Base-by-base conservation (phyloP, 2,329 filamentous ascomycete genomes). In the Clarireedia hainanense region DNA sequence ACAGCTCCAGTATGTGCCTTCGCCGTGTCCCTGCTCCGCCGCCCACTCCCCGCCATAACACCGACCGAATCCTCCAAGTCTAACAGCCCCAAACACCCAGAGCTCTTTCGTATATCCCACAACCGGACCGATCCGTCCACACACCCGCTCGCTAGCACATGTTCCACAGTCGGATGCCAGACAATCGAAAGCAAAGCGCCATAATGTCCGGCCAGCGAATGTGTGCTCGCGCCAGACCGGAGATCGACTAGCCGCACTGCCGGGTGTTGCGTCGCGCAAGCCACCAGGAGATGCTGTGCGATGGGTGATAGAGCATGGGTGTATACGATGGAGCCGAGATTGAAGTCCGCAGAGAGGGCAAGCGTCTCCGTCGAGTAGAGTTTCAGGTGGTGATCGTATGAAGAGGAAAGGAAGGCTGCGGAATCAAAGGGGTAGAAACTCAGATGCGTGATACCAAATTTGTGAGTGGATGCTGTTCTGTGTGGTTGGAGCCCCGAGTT, bases 261-360 rank as follows among this genome's bases (percentile, higher is more conserved):
- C 6, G 89, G 89, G 67, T 94, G 85, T 61, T 95, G 90, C 0
- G 91, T 95, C 0, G 88, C 91, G 65, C 90, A 94, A 9, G 92
- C 91, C 9, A 96, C 88, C 4, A 96, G 79, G 0, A 95, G 76
- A 65, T 91, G 79, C 52, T 81, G 74, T 55, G 89, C 80, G 57
- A 91, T 74, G 43, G 85, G 80, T 0, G 91, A 95, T 26, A 89
- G 78, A 0, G 88, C 83, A 69, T 96, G 91, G 1, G 86, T 84
- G 71, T 90, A 89, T 48, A 89, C 76, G 34, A 85, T 85, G 4
- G 81, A 79, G 51, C 80, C 81, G 24, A 91, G 76, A 58, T 83
- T 76, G 64, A 91, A 91, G 4, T 80, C 80, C 17, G 84, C 85
- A 0, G 85, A 84, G 1, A 81, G 70, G 15, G 73, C 68, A 17